Evolutionary conservation across 306 rosid species (phyloP).

Genomic region (Ochetophila trinervis): DNA sequence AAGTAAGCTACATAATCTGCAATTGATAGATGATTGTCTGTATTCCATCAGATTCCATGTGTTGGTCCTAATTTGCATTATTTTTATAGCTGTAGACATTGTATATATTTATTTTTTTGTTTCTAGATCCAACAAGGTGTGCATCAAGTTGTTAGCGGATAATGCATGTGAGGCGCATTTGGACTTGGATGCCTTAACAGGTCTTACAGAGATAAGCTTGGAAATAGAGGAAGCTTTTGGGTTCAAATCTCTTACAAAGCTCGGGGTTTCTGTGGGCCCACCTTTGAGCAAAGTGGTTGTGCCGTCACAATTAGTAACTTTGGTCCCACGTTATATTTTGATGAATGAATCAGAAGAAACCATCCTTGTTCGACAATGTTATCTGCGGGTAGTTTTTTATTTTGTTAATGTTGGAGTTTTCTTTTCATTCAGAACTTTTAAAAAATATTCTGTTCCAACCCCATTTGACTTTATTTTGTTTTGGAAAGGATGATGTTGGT

Average conservation of each 20-base stretch:
- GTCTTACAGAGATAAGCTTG: constrained; percentile 81
- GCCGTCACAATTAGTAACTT: constrained; percentile 73
- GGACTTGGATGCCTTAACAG: constrained; percentile 85
- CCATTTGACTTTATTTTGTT: constrained; percentile 9
- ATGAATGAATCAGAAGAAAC: constrained; percentile 66
- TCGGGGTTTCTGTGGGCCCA: constrained; percentile 83
- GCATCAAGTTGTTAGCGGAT: constrained; percentile 56
- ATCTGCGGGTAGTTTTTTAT: constrained; percentile 60
- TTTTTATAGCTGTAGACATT: constrained; percentile 24
- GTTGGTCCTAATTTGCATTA: constrained; percentile 24
- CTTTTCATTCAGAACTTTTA: constrained; percentile 9
- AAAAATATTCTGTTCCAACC: not conserved
- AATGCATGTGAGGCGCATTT: constrained; percentile 61
- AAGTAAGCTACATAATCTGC: constrained; percentile 52
- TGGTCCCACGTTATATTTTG: constrained; percentile 86
- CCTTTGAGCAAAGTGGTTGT: constrained; percentile 46
- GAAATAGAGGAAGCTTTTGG: constrained; percentile 55
- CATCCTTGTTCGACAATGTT: constrained; percentile 67
- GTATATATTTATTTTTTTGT: constrained; percentile 9
- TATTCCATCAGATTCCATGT: constrained; percentile 16
- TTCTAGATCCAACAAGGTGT: constrained; percentile 69
- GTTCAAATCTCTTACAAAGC: constrained; percentile 54
- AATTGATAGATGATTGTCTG: constrained; percentile 15
- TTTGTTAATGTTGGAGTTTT: constrained; percentile 11
- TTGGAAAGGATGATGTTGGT: constrained; percentile 63